Evolutionary conservation across 768 basidiomycete genomes (phyloP).

Genomic region (Rhizopogon roseolus): DNA sequence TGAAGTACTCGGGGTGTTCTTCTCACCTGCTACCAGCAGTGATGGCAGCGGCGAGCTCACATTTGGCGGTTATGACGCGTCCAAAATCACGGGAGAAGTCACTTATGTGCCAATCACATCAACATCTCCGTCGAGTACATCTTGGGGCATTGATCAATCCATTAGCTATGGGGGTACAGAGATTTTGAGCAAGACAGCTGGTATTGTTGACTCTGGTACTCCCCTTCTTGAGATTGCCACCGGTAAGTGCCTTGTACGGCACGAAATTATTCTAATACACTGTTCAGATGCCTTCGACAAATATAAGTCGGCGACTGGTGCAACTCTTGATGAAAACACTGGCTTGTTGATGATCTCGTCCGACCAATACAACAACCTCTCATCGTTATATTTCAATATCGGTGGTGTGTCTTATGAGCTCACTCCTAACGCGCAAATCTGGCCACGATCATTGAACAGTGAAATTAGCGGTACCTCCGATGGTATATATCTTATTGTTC

Average conservation of each 20-base stretch:
- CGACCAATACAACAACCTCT: slow-evolving; percentile 17
- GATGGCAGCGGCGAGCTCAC: slow-evolving; percentile 19
- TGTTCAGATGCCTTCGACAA: slow-evolving; percentile 16
- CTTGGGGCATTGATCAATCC: slow-evolving; percentile 27
- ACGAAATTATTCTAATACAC: not conserved
- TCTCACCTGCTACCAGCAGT: slow-evolving; percentile 16
- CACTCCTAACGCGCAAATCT: slow-evolving; percentile 25
- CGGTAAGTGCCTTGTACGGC: slow-evolving; percentile 16
- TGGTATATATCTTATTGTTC: slow-evolving; percentile 24
- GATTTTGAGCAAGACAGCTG: slow-evolving; percentile 13
- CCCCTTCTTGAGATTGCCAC: slow-evolving; percentile 23
- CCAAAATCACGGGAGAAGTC: slow-evolving; percentile 9
- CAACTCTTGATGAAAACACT: slow-evolving; percentile 16
- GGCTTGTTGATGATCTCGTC: slow-evolving; percentile 24
- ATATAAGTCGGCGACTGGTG: slow-evolving; percentile 23
- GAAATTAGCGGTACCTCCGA: slow-evolving; percentile 19
- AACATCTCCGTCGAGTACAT: slow-evolving; percentile 15
- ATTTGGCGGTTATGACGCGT: slow-evolving; percentile 21
- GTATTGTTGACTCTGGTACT: slow-evolving; percentile 28
- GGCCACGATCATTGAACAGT: slow-evolving; percentile 27
- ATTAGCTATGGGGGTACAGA: slow-evolving; percentile 18
- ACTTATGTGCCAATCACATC: slow-evolving; percentile 21
- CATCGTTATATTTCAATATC: slow-evolving; percentile 22
- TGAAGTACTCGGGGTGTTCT: slow-evolving; percentile 28
- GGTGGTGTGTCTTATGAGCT: slow-evolving; percentile 16